A percentile compares a stretch with the other conserved stretches of the same genome.
Conservation (phyloP, 805 yeast genomes). For the Citeromyces nyonsensis region DNA sequence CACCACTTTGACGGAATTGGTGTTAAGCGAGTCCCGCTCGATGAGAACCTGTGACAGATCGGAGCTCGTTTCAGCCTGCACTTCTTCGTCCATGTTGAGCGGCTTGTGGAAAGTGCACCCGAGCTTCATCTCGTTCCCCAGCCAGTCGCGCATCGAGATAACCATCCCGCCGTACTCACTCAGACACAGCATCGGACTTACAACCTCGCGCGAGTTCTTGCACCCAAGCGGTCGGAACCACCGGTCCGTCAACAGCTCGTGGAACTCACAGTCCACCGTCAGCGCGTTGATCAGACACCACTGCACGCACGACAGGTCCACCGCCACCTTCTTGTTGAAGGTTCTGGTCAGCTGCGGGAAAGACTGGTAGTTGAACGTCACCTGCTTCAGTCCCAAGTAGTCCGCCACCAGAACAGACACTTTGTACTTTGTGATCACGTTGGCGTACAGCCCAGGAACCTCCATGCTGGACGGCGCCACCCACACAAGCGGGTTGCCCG, state of each 20-base stretch:
- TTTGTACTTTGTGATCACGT: slow-evolving; percentile 51
- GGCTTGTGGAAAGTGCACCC: slow-evolving; percentile 29
- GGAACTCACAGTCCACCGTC: slow-evolving; percentile 85
- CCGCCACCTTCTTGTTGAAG: slow-evolving; percentile 56
- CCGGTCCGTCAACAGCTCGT: slow-evolving; percentile 75
- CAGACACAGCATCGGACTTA: slow-evolving; percentile 78
- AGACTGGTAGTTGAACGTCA: slow-evolving; percentile 83
- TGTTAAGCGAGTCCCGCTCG: slow-evolving; percentile 57
- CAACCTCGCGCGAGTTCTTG: slow-evolving; percentile 52
- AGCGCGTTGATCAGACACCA: slow-evolving; percentile 87
- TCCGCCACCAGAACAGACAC: slow-evolving; percentile 74
- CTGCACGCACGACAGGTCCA: slow-evolving; percentile 63
- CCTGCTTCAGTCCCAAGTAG: slow-evolving; percentile 77
- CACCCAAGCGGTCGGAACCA: slow-evolving; percentile 90
- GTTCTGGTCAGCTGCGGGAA: slow-evolving; percentile 77
- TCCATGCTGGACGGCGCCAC: slow-evolving; percentile 62
- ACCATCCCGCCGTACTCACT: slow-evolving; percentile 96
- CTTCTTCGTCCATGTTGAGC: slow-evolving; percentile 19
- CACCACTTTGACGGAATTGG: slow-evolving; percentile 56
- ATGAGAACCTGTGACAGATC: slow-evolving; percentile 47
- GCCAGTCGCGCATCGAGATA: slow-evolving; percentile 82
- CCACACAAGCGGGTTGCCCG: slow-evolving; percentile 76
- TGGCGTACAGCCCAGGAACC: slow-evolving; percentile 77
- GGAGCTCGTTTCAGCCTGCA: slow-evolving; percentile 8
- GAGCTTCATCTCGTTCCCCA: slow-evolving; percentile 51